Conservation (phyloP, 108 stramenopile species). For the Thalassiosira profunda region DNA sequence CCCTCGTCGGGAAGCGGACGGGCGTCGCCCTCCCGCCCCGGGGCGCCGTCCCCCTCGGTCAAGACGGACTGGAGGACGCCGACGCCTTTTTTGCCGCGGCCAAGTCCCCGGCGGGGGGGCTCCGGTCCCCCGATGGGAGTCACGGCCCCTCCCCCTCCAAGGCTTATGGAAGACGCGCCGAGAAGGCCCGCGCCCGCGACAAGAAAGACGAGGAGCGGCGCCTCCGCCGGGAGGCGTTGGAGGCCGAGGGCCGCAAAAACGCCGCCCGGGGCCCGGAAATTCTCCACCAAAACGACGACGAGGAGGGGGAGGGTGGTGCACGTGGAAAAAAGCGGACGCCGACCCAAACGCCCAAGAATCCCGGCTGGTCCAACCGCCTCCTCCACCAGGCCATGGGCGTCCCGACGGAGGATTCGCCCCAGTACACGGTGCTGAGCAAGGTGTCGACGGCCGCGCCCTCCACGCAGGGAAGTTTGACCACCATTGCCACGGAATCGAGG, state of each 20-base stretch:
- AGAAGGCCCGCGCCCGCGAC: neutral
- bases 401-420: conserved; percentile 15
- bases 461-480: neutral
- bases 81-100: conserved; percentile 48
- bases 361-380: conserved; percentile 22
- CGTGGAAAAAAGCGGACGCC: neutral
- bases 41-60: conserved; percentile 21
- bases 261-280: conserved; percentile 2
- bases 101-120: conserved; percentile 16
- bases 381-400: conserved; percentile 42
- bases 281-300: conserved; percentile 5
- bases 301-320: conserved; percentile 3
- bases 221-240: conserved; percentile 8
- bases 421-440: conserved; percentile 18
- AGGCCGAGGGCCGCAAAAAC: conserved; percentile 17
- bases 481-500: conserved; percentile 3
- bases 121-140: neutral
- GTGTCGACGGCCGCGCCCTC: conserved; percentile 30
- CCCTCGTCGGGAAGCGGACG: conserved; percentile 26
- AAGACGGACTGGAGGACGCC: conserved; percentile 37
- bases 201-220: conserved; percentile 9
- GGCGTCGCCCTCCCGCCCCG: conserved; percentile 30
- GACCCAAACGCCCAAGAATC: conserved; percentile 15
- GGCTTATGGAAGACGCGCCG: neutral
- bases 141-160: neutral